Evolutionary conservation across 257 asterid genomes (phyloP).

Genomic region (Solanum tarijense): DNA sequence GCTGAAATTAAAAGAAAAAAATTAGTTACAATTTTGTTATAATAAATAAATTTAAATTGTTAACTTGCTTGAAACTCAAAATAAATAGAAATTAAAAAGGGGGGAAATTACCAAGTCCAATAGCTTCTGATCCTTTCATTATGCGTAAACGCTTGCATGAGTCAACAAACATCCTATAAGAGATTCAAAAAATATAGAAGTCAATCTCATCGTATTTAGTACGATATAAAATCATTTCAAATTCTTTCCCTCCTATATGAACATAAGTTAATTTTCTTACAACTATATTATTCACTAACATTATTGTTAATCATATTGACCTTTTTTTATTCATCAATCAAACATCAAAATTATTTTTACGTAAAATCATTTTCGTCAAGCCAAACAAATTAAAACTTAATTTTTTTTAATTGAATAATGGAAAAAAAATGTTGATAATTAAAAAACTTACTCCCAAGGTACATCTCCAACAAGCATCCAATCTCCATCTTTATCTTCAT

Average conservation of each 20-base stretch:
- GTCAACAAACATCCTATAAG: slow-evolving; percentile 36
- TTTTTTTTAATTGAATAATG: background rate
- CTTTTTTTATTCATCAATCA: background rate
- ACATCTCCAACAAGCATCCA: slow-evolving; percentile 60
- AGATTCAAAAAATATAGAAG: background rate
- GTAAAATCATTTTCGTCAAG: background rate
- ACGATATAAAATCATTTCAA: background rate
- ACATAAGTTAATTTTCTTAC: too few species aligned
- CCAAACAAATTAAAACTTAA: background rate
- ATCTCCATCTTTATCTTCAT: slow-evolving; percentile 57
- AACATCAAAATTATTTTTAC: background rate
- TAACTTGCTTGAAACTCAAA: background rate
- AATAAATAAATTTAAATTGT: background rate
- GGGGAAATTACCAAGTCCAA: slow-evolving; percentile 30
- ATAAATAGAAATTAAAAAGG: background rate
- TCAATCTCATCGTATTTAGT: background rate
- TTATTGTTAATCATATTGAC: background rate
- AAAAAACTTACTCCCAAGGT: slow-evolving; percentile 42
- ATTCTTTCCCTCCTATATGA: too few species aligned
- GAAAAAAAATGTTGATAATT: background rate
- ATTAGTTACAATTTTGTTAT: background rate
- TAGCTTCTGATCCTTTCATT: slow-evolving; percentile 49
- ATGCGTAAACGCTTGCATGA: slow-evolving; percentile 51
- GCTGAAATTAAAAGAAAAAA: slow-evolving; percentile 23
- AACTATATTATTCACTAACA: background rate